A percentile compares a stretch with the other conserved stretches of the same genome.
These are phyloP conservation scores for Sordariomycetes sp. DNA, from an alignment of 2,329 filamentous ascomycete species.

Conservation along the genomic window DNA sequence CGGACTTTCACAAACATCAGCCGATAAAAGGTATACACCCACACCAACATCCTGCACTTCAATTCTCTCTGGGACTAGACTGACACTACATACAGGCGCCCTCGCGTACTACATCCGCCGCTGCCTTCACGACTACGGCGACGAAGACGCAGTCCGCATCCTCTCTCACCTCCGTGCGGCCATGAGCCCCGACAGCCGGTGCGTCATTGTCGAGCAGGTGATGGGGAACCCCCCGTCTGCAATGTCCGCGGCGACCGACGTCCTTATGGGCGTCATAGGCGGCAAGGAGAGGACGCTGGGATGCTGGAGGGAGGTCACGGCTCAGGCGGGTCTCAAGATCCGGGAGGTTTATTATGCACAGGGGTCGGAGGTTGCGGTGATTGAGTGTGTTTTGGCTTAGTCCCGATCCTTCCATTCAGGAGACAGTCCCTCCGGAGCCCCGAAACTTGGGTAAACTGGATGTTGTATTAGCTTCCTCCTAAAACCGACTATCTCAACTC, in stretches of 20 bases:
- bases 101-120: constrained; percentile 20
- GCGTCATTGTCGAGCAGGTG: constrained; percentile 19
- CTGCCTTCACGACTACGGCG: constrained; percentile 22
- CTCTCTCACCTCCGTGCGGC: constrained; percentile 15
- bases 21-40: constrained; percentile 14
- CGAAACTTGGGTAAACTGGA: too few relatives aligned
- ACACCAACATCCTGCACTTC: too few relatives aligned
- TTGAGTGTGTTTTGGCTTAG: neutral
- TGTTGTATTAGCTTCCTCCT: too few relatives aligned
- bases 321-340: constrained; percentile 14
- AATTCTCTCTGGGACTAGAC: too few relatives aligned
- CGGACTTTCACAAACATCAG: constrained; percentile 18
- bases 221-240: constrained; percentile 13
- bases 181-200: constrained; percentile 16
- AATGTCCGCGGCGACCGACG: constrained; percentile 13
- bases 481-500: too few relatives aligned
- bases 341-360: neutral
- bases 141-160: constrained; percentile 15
- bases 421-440: too few relatives aligned
- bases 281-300: constrained; percentile 18
- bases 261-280: constrained; percentile 16
- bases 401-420: neutral
- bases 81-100: constrained; percentile 12
- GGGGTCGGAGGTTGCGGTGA: neutral
- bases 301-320: constrained; percentile 12